Conservation (phyloP, 2,329 filamentous ascomycete species). For the Fusarium pseudograminearum region DNA sequence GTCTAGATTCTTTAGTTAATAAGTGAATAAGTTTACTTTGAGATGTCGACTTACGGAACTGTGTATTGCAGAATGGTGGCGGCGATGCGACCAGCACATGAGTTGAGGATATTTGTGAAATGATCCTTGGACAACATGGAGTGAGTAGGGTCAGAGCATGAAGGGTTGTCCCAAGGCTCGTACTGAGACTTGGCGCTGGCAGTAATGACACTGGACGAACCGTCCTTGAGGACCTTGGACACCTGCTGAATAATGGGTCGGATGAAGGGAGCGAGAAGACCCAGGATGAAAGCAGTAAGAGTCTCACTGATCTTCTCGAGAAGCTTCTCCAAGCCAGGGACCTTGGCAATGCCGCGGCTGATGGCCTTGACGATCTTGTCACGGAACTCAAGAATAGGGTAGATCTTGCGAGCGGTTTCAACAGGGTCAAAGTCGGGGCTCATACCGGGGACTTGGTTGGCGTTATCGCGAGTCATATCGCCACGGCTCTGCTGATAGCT, state of each 20-base stretch:
- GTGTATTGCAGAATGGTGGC: conserved; percentile 85
- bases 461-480: conserved; percentile 58
- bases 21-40: background rate
- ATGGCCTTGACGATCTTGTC: conserved; percentile 94
- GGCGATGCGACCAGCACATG: conserved; percentile 79
- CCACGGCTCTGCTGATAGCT: conserved; percentile 49
- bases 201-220: conserved; percentile 77
- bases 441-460: conserved; percentile 78
- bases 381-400: conserved; percentile 92
- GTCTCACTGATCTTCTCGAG: conserved; percentile 95
- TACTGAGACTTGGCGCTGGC: conserved; percentile 80
- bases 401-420: conserved; percentile 83
- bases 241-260: conserved; percentile 91
- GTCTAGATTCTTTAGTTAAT: conserved; percentile 56
- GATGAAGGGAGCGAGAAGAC: conserved; percentile 90
- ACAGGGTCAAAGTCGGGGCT: conserved; percentile 81
- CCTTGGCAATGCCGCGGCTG: conserved; percentile 86
- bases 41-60: conserved; percentile 70
- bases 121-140: conserved; percentile 88
- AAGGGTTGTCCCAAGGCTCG: conserved; percentile 82
- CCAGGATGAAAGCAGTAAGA: conserved; percentile 90
- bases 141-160: conserved; percentile 82
- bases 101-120: conserved; percentile 83
- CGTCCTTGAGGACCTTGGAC: conserved; percentile 85
- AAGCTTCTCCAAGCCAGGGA: conserved; percentile 89